Percentiles rank a stretch among this genome's conserved stretches.
Conservation (phyloP, 208 protist species). For the Tritrichomonas foetus region DNA sequence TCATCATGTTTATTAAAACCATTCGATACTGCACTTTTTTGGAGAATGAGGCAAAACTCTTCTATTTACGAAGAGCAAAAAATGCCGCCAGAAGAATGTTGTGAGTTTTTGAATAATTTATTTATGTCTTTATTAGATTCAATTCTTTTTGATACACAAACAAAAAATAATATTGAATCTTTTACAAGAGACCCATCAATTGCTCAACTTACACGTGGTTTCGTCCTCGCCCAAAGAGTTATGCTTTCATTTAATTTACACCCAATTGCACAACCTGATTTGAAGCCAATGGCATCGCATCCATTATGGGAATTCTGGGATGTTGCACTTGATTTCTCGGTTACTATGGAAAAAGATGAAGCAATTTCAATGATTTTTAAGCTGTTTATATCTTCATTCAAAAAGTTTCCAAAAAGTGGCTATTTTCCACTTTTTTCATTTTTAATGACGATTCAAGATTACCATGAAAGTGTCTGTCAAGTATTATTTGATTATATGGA, state of each 20-base stretch:
- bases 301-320: slow-evolving; percentile 15
- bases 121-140: not conserved
- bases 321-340: not conserved
- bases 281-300: not conserved
- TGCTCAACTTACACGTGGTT: not conserved
- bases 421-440: not conserved
- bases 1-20: not conserved
- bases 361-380: not conserved
- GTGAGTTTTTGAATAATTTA: not conserved
- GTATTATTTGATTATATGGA: slow-evolving; percentile 1
- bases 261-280: not conserved
- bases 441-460: not conserved
- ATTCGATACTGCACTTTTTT: not conserved
- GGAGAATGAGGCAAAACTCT: not conserved
- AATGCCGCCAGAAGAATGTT: not conserved
- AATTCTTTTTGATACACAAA: slow-evolving; percentile 29
- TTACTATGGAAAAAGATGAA: not conserved
- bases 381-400: not conserved
- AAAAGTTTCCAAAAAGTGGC: not conserved
- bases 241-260: slow-evolving; percentile 26
- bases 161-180: not conserved
- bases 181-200: not conserved
- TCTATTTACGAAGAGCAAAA: not conserved
- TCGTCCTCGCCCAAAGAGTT: not conserved
- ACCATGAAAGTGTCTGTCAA: not conserved